Base-by-base conservation (phyloP, 495 filamentous ascomycete genomes). In the Aspergillus diversus region DNA sequence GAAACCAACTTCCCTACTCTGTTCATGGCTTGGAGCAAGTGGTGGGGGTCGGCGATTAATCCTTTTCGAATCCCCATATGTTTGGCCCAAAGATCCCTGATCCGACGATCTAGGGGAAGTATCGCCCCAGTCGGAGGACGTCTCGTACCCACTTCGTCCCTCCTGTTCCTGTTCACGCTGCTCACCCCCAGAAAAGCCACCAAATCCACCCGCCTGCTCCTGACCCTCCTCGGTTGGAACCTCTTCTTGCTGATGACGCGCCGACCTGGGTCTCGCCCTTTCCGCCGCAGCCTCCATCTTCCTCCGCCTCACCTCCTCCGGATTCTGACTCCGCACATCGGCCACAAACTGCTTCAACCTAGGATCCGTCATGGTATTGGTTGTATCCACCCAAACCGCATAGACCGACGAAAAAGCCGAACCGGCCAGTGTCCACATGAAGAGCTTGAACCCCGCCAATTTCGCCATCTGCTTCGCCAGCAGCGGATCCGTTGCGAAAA, bases 321-420 rank as follows among this genome's bases (percentile, higher is more conserved):
- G 61, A 8, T 70, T 63, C 60, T 69, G 65, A 2, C 39, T 56
- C 47, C 46, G 57, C 39, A 71, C 27, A 11, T 71, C 70, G 8
- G 59, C 59, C 13, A 61, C 16, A 50, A 71, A 77, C 3, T 60
- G 0, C 34, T 60, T 59, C 68, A 80, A 17, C 17, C 76, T 68
- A 27, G 71, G 66, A 63, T 80, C 77, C 13, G 33, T 21, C 42
- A 69, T 55, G 33, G 61, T 53, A 6, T 9, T 50, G 8, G 37
- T 51, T 5, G 67, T 65, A 49, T 71, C 70, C 3, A 53, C 33
- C 5, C 32, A 71, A 8, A 60, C 47, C 0, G 65, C 67, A 16
- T 32, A 58, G 5, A 66, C 35, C 12, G 37, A 27, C 5, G 67
- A 59, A 5, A 60, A 5, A 21, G 69, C 62, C 8, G 13, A 35